phyloP scores from a whole-genome alignment of 176 grass and related monocot genomes.

The Juncus effusus region DNA sequence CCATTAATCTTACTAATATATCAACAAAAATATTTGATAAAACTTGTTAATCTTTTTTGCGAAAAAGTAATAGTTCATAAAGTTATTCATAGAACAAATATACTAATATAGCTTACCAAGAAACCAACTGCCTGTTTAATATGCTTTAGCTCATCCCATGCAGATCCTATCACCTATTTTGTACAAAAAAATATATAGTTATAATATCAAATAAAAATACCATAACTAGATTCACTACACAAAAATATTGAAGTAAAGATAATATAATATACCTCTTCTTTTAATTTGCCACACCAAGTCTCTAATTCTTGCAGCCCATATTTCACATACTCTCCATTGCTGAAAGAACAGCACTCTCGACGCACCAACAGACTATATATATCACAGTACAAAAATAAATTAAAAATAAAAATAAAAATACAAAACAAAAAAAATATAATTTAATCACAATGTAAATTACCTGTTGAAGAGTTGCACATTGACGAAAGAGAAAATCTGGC shows the following conservation, averaged over 20 bases:
- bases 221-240: conserved; percentile 11
- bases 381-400: conserved; percentile 12
- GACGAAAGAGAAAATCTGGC: conserved; percentile 73
- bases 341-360: conserved; percentile 92
- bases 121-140: conserved; percentile 89
- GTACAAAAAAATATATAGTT: not conserved
- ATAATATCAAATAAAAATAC: not conserved
- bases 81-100: too few relatives aligned
- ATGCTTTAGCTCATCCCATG: conserved; percentile 84
- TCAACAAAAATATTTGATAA: too few relatives aligned
- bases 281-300: conserved; percentile 60
- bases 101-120: conserved; percentile 50
- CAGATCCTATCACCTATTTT: conserved; percentile 60
- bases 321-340: conserved; percentile 97
- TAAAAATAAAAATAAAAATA: conserved; percentile 1
- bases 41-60: too few relatives aligned
- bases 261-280: conserved; percentile 56
- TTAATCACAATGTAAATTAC: conserved; percentile 30
- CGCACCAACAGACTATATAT: conserved; percentile 64
- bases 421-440: conserved; percentile 11
- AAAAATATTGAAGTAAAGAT: not conserved
- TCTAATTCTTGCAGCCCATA: conserved; percentile 76
- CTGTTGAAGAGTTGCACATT: conserved; percentile 95
- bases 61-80: too few relatives aligned
- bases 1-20: too few relatives aligned